phyloP scores from a whole-genome alignment of 2,329 filamentous ascomycete genomes.

The Pyricularia sp. region DNA sequence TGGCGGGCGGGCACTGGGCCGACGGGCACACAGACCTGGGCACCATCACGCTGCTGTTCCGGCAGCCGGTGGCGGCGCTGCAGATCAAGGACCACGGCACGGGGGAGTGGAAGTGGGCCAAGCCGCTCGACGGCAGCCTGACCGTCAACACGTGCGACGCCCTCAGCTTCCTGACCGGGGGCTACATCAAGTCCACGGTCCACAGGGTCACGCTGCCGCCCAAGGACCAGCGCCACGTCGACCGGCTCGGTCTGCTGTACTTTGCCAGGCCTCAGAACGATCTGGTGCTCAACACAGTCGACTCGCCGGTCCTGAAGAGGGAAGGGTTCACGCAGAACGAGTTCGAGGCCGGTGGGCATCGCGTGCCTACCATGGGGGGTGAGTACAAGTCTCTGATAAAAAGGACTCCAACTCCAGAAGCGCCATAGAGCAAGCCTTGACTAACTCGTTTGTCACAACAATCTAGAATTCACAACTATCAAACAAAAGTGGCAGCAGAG shows the following conservation, averaged over 20 bases:
- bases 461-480: slow-evolving; percentile 21
- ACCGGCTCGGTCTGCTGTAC: slow-evolving; percentile 39
- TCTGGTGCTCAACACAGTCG: slow-evolving; percentile 24
- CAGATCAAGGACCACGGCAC: slow-evolving; percentile 33
- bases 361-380: slow-evolving; percentile 23
- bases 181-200: slow-evolving; percentile 26
- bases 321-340: slow-evolving; percentile 25
- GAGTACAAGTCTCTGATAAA: not conserved
- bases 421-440: not conserved
- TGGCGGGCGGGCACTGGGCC: slow-evolving; percentile 23
- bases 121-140: slow-evolving; percentile 32
- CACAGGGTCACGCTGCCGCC: slow-evolving; percentile 25
- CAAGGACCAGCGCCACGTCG: slow-evolving; percentile 31
- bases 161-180: slow-evolving; percentile 32
- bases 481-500: slow-evolving; percentile 29
- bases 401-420: not conserved
- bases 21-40: slow-evolving; percentile 44
- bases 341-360: slow-evolving; percentile 23
- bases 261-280: slow-evolving; percentile 36
- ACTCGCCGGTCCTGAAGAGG: slow-evolving; percentile 25
- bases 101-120: slow-evolving; percentile 33
- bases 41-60: slow-evolving; percentile 42
- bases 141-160: slow-evolving; percentile 37
- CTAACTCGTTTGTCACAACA: not conserved
- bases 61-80: slow-evolving; percentile 42